Percentiles rank a stretch among this genome's conserved stretches.
Evolutionary conservation across 164 flowering plant species (phyloP).

Genomic region (Echeveria elegans): DNA sequence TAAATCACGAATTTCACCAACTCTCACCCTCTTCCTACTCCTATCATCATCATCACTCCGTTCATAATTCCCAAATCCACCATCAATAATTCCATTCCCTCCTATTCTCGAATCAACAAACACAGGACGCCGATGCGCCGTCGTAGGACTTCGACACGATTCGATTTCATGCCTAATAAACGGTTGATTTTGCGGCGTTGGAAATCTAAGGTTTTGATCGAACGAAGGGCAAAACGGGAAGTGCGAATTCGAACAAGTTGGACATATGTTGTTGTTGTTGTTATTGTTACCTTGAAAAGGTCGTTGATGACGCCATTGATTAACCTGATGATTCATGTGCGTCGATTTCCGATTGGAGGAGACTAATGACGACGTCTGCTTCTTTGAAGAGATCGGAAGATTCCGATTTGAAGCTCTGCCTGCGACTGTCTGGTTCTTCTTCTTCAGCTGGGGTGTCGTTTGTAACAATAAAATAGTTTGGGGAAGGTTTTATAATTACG

Average conservation of each 20-base stretch:
- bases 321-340: neutral
- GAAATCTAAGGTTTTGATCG: slow-evolving; percentile 8
- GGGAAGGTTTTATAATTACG: neutral
- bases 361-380: neutral
- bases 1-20: slow-evolving; percentile 23
- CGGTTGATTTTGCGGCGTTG: neutral
- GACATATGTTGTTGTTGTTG: neutral
- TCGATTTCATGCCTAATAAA: neutral
- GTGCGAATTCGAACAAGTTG: slow-evolving; percentile 10
- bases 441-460: neutral
- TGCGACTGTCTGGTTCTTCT: neutral
- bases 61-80: slow-evolving; percentile 13
- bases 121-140: neutral
- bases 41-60: slow-evolving; percentile 38
- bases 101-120: slow-evolving; percentile 7
- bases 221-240: slow-evolving; percentile 5
- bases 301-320: neutral
- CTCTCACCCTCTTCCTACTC: slow-evolving; percentile 45
- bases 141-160: neutral
- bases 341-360: neutral
- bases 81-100: slow-evolving; percentile 14
- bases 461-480: neutral
- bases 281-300: slow-evolving; percentile 10
- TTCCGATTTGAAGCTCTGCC: neutral
- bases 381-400: neutral